Base-by-base conservation (phyloP, 129 eudicot species). In the Pulicaria dysenterica region DNA sequence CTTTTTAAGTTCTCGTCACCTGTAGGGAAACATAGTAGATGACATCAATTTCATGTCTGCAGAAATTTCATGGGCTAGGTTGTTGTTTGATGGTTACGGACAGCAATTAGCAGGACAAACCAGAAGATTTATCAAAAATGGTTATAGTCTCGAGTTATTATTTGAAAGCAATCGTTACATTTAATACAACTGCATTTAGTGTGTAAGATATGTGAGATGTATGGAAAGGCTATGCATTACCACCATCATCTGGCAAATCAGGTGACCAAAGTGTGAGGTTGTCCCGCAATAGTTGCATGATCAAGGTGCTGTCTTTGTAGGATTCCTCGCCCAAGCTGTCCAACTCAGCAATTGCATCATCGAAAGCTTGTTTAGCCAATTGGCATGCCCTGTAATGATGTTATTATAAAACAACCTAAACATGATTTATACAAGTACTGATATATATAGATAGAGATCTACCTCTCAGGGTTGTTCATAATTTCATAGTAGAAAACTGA, bases 241-340 rank as follows among this genome's bases (percentile, higher is more conserved):
- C 89, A 82, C 95, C 97, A 66, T 91, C 97, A 77, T 91, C 97
- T 9, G 95, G 95, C 68, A 88, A 79, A 79, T 91, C 97, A 71
- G 97, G 86, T 47, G 95, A 85, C 97, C 97, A 91, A 38, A 91
- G 89, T 60, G 97, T 91, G 79, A 91, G 97, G 61, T 91, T 91
- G 67, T 91, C 97, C 73, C 95, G 83, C 76, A 91, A 79, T 2
- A 91, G 90, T 73, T 91, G 97, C 97, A 91, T 85, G 48, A 91
- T 91, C 61, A 91, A 83, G 64, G 97, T 91, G 88, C 95, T 88
- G 69, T 91, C 97, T 79, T 91, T 91, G 83, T 91, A 91, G 13
- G 97, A 91, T 67, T 88, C 97, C 79, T 91, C 97, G 17, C 95
- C 84, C 81, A 91, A 81, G 50, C 86, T 82, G 75, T 91, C 97